Base-by-base conservation (phyloP, 192 early-diverging fungal genomes). In the Backusella westeae region DNA sequence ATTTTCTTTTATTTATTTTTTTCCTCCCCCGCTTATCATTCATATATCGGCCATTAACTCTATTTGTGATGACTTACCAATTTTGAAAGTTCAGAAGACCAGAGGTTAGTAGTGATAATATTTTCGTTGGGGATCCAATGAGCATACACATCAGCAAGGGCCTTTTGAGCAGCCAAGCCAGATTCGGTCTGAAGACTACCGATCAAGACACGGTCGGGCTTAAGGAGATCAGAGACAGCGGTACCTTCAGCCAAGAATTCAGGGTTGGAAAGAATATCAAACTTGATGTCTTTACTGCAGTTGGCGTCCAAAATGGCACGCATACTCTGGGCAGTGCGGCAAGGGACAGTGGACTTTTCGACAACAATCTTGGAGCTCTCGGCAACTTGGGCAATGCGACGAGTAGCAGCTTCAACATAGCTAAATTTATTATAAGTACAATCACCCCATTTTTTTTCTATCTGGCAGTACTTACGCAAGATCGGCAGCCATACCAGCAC, bases 231-330 rank as follows among this genome's bases (percentile, higher is more conserved):
- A 32, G 77, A 82, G 68, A 97, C 90, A 26, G 95, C 95, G 14
- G 95, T 95, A 42, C 95, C 96, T 83, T 98, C 96, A 73, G 95
- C 94, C 72, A 98, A 87, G 82, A 98, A 98, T 86, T 98, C 96
- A 19, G 96, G 96, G 83, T 98, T 98, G 19, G 95, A 94, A 56
- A 98, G 88, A 65, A 98, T 95, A 72, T 92, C 90, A 78, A 98
- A 96, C 19, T 83, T 83, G 35, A 96, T 90, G 42, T 87, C 85
- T 14, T 83, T 78, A 26, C 74, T 85, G 8, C 83, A 87, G 79
- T 95, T 96, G 67, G 94, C 89, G 49, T 92, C 91, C 10, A 96
- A 86, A 34, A 95, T 96, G 39, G 89, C 88, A 67, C 92, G 88
- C 87, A 98, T 93, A 77, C 87, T 85, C 69, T 94, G 88, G 21